Evolutionary conservation across 768 basidiomycete species (phyloP).

Genomic region (Leccinum longicurvipes): DNA sequence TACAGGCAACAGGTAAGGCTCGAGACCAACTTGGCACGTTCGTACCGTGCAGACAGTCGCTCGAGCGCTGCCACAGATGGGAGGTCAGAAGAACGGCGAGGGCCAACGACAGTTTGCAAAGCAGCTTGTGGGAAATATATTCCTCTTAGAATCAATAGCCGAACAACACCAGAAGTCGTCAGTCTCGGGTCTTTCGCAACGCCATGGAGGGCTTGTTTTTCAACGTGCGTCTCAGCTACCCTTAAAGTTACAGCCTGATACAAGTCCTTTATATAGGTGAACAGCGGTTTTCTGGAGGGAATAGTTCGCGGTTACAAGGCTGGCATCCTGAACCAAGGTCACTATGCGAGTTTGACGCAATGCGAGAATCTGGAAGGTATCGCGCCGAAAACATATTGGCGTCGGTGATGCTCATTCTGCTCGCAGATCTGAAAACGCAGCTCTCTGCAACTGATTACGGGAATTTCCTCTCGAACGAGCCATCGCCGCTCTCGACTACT

Average conservation of each 20-base stretch:
- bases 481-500: slow-evolving; percentile 87
- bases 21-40: too few relatives aligned
- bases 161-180: not conserved
- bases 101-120: too few relatives aligned
- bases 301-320: slow-evolving; percentile 91
- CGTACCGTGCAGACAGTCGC: too few relatives aligned
- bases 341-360: slow-evolving; percentile 92
- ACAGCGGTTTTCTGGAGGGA: slow-evolving; percentile 74
- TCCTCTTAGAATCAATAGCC: slow-evolving; percentile 7
- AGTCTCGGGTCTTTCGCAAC: too few relatives aligned
- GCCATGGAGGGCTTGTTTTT: slow-evolving; percentile 86
- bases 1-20: not conserved
- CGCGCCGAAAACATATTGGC: slow-evolving; percentile 11
- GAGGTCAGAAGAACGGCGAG: too few relatives aligned
- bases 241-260: not conserved
- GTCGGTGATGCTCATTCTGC: slow-evolving; percentile 1
- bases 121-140: slow-evolving; percentile 24
- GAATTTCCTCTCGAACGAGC: slow-evolving; percentile 96
- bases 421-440: slow-evolving; percentile 91
- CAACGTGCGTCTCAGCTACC: slow-evolving; percentile 53
- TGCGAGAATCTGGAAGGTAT: slow-evolving; percentile 96
- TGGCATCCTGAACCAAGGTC: slow-evolving; percentile 82
- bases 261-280: slow-evolving; percentile 48
- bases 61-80: too few relatives aligned
- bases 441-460: slow-evolving; percentile 96